Conservation (phyloP, 345 rosid genomes). For the Stellera chamaejasme region DNA sequence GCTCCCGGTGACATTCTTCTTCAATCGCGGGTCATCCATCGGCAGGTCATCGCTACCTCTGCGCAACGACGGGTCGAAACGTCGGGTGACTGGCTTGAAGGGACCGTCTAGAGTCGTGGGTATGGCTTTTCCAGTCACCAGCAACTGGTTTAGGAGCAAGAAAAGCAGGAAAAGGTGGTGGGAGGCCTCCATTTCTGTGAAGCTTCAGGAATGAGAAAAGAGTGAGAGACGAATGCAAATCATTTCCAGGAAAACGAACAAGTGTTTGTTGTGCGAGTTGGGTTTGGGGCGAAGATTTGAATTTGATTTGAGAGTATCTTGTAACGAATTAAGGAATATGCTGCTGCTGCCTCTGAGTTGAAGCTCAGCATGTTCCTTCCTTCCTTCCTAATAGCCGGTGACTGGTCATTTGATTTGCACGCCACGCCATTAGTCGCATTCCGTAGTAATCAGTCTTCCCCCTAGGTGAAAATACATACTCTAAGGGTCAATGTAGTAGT, state of each 20-base stretch:
- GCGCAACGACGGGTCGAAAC: slow-evolving; percentile 66
- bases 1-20: slow-evolving; percentile 40
- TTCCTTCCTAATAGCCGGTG: no score
- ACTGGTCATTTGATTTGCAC: no score
- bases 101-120: slow-evolving; percentile 81
- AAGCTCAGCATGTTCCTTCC: no score
- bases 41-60: slow-evolving; percentile 76
- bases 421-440: no score
- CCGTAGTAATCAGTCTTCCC: no score
- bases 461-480: no score
- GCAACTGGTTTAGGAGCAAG: slow-evolving; percentile 10
- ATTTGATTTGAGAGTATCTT: no score
- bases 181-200: not conserved
- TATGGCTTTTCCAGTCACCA: slow-evolving; percentile 15
- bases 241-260: not conserved
- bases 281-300: not conserved
- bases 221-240: no score
- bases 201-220: not conserved
- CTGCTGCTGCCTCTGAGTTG: no score
- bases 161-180: not conserved
- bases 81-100: slow-evolving; percentile 51
- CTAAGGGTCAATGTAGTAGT: no score
- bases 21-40: slow-evolving; percentile 56
- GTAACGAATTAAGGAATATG: no score
- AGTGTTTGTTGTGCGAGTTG: not conserved